Percentiles rank a stretch among this genome's conserved stretches.
phyloP scores from a whole-genome alignment of 2,329 filamentous ascomycete species.

The Ramularia collo-cygni region DNA sequence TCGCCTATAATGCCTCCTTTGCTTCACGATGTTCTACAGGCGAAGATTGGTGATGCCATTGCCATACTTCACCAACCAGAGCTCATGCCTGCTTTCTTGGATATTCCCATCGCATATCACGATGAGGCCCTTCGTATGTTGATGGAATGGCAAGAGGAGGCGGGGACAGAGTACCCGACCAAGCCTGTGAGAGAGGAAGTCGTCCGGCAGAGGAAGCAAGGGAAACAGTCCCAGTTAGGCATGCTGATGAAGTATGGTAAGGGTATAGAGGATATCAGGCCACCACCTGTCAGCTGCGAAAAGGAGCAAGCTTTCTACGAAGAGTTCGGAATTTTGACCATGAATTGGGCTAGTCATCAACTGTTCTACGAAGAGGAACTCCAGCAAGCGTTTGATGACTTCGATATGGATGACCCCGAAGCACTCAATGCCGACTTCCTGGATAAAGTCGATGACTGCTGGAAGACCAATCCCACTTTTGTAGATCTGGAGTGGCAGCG shows the following conservation, averaged over 20 bases:
- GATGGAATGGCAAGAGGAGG: conserved; percentile 6
- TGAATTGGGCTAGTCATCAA: conserved; percentile 1
- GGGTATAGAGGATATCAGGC: neutral
- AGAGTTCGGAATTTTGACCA: conserved; percentile 4
- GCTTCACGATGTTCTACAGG: conserved; percentile 4
- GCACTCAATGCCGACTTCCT: conserved; percentile 1
- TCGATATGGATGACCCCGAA: neutral
- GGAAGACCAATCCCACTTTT: conserved; percentile 8
- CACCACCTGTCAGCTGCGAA: conserved; percentile 5
- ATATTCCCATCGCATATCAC: conserved; percentile 2
- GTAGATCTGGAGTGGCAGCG: conserved; percentile 9
- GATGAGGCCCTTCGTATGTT: conserved; percentile 2
- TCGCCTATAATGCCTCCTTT: conserved; percentile 9
- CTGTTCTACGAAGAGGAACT: conserved; percentile 1
- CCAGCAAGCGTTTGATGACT: conserved; percentile 2
- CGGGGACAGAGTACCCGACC: conserved; percentile 3
- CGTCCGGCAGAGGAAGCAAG: neutral
- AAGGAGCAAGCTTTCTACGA: conserved; percentile 9
- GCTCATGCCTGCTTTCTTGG: neutral
- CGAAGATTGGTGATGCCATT: conserved; percentile 3
- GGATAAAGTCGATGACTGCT: conserved; percentile 1
- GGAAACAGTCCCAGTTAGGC: neutral
- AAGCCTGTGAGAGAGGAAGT: conserved; percentile 4
- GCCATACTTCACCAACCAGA: conserved; percentile 4
- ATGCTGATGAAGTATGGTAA: neutral